Percentiles rank a stretch among this genome's conserved stretches.
These are phyloP conservation scores for Priceomyces haplophilus DNA, from an alignment of 805 yeast genomes.

Conservation along the genomic window DNA sequence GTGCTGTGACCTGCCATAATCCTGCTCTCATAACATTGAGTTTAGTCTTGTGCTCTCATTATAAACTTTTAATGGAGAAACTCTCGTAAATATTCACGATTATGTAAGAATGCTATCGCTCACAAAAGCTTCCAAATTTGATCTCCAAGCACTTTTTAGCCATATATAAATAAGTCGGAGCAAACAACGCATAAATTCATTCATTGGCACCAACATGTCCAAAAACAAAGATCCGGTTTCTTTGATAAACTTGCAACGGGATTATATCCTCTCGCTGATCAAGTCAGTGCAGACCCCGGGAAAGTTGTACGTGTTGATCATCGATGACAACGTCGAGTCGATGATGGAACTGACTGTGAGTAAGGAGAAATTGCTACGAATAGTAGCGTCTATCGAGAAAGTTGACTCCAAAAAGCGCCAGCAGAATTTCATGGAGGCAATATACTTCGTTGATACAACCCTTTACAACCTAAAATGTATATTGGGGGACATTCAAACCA, in stretches of 20 bases:
- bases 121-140: neutral
- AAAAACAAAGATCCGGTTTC: constrained; percentile 26
- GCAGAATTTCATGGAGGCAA: constrained; percentile 67
- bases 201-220: constrained; percentile 10
- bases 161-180: neutral
- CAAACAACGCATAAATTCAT: neutral
- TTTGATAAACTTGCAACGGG: constrained; percentile 26
- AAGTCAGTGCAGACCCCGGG: constrained; percentile 28
- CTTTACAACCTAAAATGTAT: constrained; percentile 71
- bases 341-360: constrained; percentile 47
- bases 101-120: neutral
- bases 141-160: neutral
- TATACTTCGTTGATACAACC: constrained; percentile 74
- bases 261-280: constrained; percentile 29
- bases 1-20: neutral
- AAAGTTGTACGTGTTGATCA: constrained; percentile 40
- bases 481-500: constrained; percentile 66
- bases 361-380: constrained; percentile 46
- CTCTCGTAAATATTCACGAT: neutral
- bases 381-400: constrained; percentile 62
- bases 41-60: neutral
- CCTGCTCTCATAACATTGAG: neutral
- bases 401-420: constrained; percentile 61
- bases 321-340: constrained; percentile 55
- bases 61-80: no score